Base-by-base conservation (phyloP, 805 yeast species). In the Candida awuae region DNA sequence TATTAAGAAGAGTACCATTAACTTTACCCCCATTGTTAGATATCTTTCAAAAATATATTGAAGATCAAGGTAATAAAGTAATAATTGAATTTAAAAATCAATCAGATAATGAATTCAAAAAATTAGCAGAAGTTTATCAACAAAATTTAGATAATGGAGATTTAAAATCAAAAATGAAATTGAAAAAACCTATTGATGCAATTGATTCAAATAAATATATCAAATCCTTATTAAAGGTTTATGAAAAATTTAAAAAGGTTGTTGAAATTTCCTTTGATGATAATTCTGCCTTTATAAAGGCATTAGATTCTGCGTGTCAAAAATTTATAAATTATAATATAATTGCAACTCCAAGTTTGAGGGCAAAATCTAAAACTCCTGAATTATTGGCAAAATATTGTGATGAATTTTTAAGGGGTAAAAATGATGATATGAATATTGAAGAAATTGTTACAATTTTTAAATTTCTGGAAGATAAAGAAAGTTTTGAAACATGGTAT, bases 401-500 rank as follows among this genome's bases (percentile, higher is more conserved):
- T 39, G 98, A 92, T 63, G 73, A 79, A 33, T 68, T 88, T 50
- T 71, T 94, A 52, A 84, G 80, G 56, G 82, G 80, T 55, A 84
- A 82, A 55, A 73, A 77, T n/a, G 65, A 68, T 43, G 90, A 81
- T 54, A 76, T 88, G 79, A 76, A 77, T 38, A 76, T 83, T 34
- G 88, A 83, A 50, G 92, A 88, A 53, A 73, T 92, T 51, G 84
- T 90, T 84, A 74, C 80, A 13, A 70, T 92, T 20, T 85, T 92
- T 68, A 80, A 80, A 54, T 90, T 84, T 56, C 71, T 94, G 42
- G 87, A 84, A 32, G 97, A 92, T 58, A 88, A 87, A 59, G 97
- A 94, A 65, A 84, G 92, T 30, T 94, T 92, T 62, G 97, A 92
- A 64, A 82, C 80, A 45, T 83, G 84, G 65, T 92, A 92, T 62